Evolutionary conservation across 129 eudicot genomes (phyloP).

Genomic region (Heracleum sosnowskyi): DNA sequence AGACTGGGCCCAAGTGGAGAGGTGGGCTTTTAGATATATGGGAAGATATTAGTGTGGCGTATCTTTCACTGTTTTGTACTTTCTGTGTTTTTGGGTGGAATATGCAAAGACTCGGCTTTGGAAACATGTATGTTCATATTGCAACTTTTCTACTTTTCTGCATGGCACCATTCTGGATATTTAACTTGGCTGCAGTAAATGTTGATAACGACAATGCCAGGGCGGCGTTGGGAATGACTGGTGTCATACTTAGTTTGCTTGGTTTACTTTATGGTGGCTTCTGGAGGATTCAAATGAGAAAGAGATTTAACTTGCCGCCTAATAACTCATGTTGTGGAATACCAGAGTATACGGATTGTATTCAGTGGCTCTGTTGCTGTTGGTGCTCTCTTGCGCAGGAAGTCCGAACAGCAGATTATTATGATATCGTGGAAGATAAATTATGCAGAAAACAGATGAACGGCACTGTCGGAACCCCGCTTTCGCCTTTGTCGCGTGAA

Average conservation of each 20-base stretch:
- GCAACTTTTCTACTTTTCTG: constrained; percentile 49
- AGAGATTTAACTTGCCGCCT: constrained; percentile 35
- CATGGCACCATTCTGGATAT: constrained; percentile 53
- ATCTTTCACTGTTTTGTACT: constrained; percentile 35
- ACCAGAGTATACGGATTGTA: constrained; percentile 40
- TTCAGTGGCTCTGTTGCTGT: constrained; percentile 45
- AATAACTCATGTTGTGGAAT: constrained; percentile 27
- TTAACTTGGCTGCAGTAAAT: constrained; percentile 46
- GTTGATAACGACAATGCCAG: constrained; percentile 34
- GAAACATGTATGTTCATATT: constrained; percentile 51
- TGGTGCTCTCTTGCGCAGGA: constrained; percentile 61
- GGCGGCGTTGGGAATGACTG: constrained; percentile 33
- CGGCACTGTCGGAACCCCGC: neutral
- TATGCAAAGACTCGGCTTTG: constrained; percentile 57
- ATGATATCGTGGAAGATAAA: constrained; percentile 31
- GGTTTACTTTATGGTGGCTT: constrained; percentile 61
- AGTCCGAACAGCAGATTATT: constrained; percentile 41
- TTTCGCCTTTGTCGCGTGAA: constrained; percentile 40
- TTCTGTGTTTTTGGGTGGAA: constrained; percentile 63
- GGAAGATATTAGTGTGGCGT: constrained; percentile 44
- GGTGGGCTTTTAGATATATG: constrained; percentile 42
- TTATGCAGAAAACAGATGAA: constrained; percentile 16
- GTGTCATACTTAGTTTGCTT: constrained; percentile 35
- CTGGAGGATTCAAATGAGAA: constrained; percentile 58
- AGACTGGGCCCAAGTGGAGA: constrained; percentile 41